Conservation (phyloP, 148 eudicot genomes). For the Rhododendron williamsianum region DNA sequence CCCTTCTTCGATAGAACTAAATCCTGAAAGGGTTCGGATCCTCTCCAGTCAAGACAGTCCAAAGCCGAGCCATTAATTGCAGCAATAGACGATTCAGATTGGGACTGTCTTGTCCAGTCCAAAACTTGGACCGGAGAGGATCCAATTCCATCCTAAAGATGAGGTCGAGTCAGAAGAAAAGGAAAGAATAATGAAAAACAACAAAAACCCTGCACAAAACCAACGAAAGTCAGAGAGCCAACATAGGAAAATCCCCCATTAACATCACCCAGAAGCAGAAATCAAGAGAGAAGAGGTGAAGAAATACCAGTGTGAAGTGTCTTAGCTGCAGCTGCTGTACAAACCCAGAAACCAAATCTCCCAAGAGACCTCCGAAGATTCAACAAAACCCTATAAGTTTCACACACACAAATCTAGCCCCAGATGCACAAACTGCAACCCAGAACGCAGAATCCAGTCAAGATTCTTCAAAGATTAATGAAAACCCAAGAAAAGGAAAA, state of each 20-base stretch:
- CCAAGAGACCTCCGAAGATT: neutral
- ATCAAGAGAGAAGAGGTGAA: neutral
- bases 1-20: too few species aligned
- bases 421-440: neutral
- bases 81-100: too few species aligned
- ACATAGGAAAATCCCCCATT: neutral
- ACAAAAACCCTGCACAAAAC: neutral
- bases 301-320: neutral
- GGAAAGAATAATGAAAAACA: neutral
- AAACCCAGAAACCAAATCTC: neutral
- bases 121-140: too few species aligned
- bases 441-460: neutral
- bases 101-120: too few species aligned
- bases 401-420: neutral
- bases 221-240: neutral
- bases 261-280: neutral
- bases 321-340: neutral
- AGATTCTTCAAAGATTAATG: neutral
- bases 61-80: too few species aligned
- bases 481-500: neutral
- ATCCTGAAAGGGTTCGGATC: too few species aligned
- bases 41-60: too few species aligned
- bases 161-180: neutral
- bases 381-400: slow-evolving; percentile 12
- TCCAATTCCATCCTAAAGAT: neutral